These are phyloP conservation scores for Trichoderma citrinoviride DNA, from an alignment of 2,329 filamentous ascomycete genomes.

Conservation along the genomic window DNA sequence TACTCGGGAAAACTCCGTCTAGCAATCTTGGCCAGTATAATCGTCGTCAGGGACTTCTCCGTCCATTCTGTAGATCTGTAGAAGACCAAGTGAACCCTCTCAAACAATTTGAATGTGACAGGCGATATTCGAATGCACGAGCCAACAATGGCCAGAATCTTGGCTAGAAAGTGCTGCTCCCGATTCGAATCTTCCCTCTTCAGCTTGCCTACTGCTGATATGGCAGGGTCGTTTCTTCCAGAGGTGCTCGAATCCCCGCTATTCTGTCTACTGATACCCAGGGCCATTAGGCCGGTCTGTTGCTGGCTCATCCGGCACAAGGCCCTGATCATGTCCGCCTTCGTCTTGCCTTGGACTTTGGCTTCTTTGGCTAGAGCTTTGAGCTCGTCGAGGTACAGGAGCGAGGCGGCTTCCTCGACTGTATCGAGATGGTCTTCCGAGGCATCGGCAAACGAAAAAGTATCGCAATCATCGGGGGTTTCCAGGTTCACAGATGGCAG, in stretches of 20 bases:
- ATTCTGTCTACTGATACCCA: constrained; percentile 63
- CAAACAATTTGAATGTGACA: constrained; percentile 74
- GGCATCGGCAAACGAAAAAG: constrained; percentile 76
- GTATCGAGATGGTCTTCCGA: constrained; percentile 71
- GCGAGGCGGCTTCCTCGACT: constrained; percentile 76
- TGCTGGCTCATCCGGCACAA: constrained; percentile 70
- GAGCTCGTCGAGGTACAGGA: constrained; percentile 84
- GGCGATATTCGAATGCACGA: constrained; percentile 80
- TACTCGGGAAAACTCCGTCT: constrained; percentile 85
- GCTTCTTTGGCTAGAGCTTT: constrained; percentile 81
- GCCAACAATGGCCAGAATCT: constrained; percentile 74
- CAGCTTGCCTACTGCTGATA: constrained; percentile 21
- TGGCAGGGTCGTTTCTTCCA: constrained; percentile 40
- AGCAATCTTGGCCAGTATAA: constrained; percentile 89
- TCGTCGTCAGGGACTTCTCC: constrained; percentile 91
- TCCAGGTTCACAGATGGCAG: constrained; percentile 39
- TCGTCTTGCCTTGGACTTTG: constrained; percentile 84
- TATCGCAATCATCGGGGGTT: constrained; percentile 47
- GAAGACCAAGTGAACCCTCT: constrained; percentile 92
- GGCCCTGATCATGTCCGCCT: constrained; percentile 72
- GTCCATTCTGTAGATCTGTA: constrained; percentile 97
- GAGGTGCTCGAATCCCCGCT: constrained; percentile 55
- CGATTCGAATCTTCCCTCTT: constrained; percentile 53
- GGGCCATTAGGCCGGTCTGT: constrained; percentile 72
- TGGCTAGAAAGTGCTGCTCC: constrained; percentile 70